A percentile compares a stretch with the other conserved stretches of the same genome.
phyloP scores from a whole-genome alignment of 164 flowering plant species.

The Umbilicus rupestris region DNA sequence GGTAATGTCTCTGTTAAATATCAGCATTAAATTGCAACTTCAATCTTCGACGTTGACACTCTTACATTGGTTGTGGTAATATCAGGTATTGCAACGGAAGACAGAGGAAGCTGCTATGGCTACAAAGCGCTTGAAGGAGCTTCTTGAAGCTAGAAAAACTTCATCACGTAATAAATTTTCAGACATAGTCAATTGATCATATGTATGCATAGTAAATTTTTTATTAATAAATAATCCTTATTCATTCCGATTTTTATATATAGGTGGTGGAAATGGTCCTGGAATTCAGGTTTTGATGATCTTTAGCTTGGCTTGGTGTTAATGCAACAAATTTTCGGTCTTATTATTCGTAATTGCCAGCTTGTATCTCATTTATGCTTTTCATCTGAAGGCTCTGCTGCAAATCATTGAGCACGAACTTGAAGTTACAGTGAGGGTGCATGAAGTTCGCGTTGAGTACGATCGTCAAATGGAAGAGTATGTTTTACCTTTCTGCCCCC shows the following conservation, averaged over 20 bases:
- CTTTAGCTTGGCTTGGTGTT: not conserved
- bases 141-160: constrained; percentile 76
- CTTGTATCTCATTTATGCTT: not conserved
- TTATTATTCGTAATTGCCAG: not conserved
- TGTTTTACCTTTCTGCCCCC: constrained; percentile 16
- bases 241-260: constrained; percentile 3
- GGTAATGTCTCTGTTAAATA: constrained; percentile 30
- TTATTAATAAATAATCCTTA: not conserved
- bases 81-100: constrained; percentile 88
- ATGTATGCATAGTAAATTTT: not conserved
- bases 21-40: not conserved
- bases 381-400: constrained; percentile 54
- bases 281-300: constrained; percentile 58
- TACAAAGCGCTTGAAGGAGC: constrained; percentile 81
- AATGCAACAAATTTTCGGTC: not conserved
- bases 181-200: not conserved
- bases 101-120: constrained; percentile 97
- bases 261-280: constrained; percentile 55
- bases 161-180: constrained; percentile 50
- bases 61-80: constrained; percentile 4
- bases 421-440: constrained; percentile 78
- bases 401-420: constrained; percentile 90
- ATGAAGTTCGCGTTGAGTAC: constrained; percentile 88
- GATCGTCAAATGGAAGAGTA: constrained; percentile 91
- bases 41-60: not conserved